Percentiles rank a stretch among this genome's conserved stretches.
phyloP scores from a whole-genome alignment of 768 basidiomycete genomes.

The Hirschioporus abietinus region DNA sequence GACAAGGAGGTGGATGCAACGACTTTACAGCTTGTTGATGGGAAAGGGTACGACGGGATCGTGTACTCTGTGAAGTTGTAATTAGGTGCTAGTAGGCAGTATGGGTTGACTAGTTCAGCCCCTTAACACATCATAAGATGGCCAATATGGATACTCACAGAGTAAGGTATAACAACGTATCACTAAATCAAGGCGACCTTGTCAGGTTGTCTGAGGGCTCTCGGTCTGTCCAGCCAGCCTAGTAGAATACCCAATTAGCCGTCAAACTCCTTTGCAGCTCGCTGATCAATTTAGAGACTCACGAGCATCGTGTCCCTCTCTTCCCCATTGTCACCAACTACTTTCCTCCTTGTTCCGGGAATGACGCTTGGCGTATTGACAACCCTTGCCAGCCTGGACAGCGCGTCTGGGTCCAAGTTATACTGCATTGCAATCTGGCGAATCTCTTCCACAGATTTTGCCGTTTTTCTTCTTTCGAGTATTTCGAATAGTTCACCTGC shows the following conservation, averaged over 20 bases:
- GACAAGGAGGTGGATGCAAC: slow-evolving; percentile 49
- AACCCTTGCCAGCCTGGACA: slow-evolving; percentile 48
- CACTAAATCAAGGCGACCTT: background rate
- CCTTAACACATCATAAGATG: background rate
- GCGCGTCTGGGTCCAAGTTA: slow-evolving; percentile 44
- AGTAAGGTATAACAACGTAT: background rate
- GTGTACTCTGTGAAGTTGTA: slow-evolving; percentile 33
- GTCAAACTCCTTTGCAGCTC: background rate
- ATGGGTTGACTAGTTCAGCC: no score
- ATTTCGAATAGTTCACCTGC: slow-evolving; percentile 49
- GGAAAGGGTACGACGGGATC: slow-evolving; percentile 51
- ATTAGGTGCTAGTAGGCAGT: background rate
- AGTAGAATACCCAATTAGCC: background rate
- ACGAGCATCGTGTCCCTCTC: slow-evolving; percentile 49
- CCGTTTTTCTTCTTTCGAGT: slow-evolving; percentile 57
- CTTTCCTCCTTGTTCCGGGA: slow-evolving; percentile 36
- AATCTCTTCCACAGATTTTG: slow-evolving; percentile 35
- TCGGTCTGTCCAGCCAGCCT: background rate
- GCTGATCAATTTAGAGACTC: slow-evolving; percentile 17
- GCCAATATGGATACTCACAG: background rate
- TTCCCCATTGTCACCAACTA: slow-evolving; percentile 48
- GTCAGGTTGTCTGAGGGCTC: background rate
- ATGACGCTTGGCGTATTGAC: slow-evolving; percentile 65
- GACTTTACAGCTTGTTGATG: slow-evolving; percentile 43
- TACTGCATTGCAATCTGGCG: slow-evolving; percentile 48